These are phyloP conservation scores for Athelia sp. DNA, from an alignment of 1,284 basidiomycete species.

Conservation along the genomic window DNA sequence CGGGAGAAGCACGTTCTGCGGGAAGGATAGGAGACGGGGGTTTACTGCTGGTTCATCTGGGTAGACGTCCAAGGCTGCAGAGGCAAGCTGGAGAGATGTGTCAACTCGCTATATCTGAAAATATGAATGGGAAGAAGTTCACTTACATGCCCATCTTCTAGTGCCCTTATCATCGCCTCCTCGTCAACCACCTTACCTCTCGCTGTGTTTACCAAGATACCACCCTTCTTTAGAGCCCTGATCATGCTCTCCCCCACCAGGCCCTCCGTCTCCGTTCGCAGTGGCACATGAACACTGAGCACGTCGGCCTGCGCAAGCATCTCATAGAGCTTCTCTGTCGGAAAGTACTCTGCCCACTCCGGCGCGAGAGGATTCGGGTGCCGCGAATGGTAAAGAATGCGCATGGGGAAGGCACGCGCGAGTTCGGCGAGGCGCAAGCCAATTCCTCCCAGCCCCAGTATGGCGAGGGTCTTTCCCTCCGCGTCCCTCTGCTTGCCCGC, in stretches of 20 bases:
- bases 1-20: constrained; percentile 80
- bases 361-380: constrained; percentile 54
- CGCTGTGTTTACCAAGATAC: constrained; percentile 86
- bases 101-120: neutral
- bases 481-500: constrained; percentile 63
- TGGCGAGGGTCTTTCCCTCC: constrained; percentile 74
- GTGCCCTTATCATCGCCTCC: constrained; percentile 76
- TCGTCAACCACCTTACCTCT: constrained; percentile 89
- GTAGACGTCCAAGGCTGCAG: constrained; percentile 87
- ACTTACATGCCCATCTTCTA: constrained; percentile 81
- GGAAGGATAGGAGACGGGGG: constrained; percentile 72
- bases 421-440: constrained; percentile 69
- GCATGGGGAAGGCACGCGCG: constrained; percentile 78
- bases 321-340: constrained; percentile 55
- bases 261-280: constrained; percentile 70
- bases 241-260: constrained; percentile 80
- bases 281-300: constrained; percentile 70
- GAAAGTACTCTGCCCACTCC: constrained; percentile 73
- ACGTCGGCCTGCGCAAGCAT: constrained; percentile 78
- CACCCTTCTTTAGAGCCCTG: constrained; percentile 72
- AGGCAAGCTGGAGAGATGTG: constrained; percentile 56
- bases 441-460: constrained; percentile 90
- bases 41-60: constrained; percentile 87
- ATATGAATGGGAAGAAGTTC: constrained; percentile 6
- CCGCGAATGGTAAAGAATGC: constrained; percentile 80